These are phyloP conservation scores for Chlorencoelia australis DNA, from an alignment of 2,329 filamentous ascomycete genomes.

Conservation along the genomic window DNA sequence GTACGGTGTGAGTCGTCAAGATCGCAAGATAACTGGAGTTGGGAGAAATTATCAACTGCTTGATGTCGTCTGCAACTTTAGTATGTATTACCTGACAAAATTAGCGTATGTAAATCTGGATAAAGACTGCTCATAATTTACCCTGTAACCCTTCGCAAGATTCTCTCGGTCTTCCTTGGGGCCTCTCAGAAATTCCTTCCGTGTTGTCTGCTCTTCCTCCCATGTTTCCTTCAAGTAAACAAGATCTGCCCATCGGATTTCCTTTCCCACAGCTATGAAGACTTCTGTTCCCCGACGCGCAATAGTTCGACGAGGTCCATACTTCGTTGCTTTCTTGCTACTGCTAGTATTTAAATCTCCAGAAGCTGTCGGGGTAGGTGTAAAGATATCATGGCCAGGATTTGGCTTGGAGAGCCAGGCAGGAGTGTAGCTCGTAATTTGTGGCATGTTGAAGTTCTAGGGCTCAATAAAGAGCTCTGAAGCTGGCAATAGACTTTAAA, in stretches of 20 bases:
- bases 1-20: slow-evolving; percentile 76
- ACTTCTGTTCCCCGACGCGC: slow-evolving; percentile 77
- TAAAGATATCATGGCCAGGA: slow-evolving; percentile 71
- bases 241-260: slow-evolving; percentile 87
- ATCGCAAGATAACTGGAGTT: slow-evolving; percentile 75
- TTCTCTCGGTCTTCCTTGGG: slow-evolving; percentile 23
- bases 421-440: slow-evolving; percentile 75
- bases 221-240: slow-evolving; percentile 61
- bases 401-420: slow-evolving; percentile 74
- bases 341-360: slow-evolving; percentile 13
- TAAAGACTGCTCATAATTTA: slow-evolving; percentile 27
- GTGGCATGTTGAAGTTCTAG: slow-evolving; percentile 55
- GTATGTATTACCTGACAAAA: slow-evolving; percentile 59
- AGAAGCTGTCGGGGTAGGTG: slow-evolving; percentile 31
- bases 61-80: slow-evolving; percentile 71
- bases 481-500: slow-evolving; percentile 6
- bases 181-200: slow-evolving; percentile 12
- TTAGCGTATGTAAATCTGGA: slow-evolving; percentile 14
- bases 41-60: slow-evolving; percentile 77
- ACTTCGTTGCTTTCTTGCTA: slow-evolving; percentile 33
- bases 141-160: slow-evolving; percentile 36
- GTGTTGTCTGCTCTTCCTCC: slow-evolving; percentile 30
- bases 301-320: slow-evolving; percentile 55
- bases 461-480: slow-evolving; percentile 10
- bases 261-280: slow-evolving; percentile 78